Evolutionary conservation across 495 filamentous ascomycete genomes (phyloP).

Genomic region (Tuber magnatum): DNA sequence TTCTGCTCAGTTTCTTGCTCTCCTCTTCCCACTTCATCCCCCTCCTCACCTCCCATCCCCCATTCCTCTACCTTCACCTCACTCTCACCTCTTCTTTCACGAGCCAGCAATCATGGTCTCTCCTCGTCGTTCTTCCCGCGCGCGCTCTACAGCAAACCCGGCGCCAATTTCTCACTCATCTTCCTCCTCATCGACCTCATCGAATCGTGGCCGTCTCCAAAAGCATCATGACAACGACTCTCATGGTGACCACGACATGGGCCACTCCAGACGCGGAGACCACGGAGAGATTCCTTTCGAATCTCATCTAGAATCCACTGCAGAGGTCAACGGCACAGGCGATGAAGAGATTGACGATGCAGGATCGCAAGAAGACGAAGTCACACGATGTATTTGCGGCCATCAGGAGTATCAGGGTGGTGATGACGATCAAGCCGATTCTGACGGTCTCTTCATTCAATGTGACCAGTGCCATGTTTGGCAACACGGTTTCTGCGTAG

Average conservation of each 20-base stretch:
- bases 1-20: slow-evolving; percentile 17
- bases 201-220: slow-evolving; percentile 44
- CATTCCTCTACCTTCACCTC: slow-evolving; percentile 12
- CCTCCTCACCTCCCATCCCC: slow-evolving; percentile 14
- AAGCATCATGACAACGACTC: slow-evolving; percentile 36
- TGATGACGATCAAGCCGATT: slow-evolving; percentile 64
- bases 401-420: slow-evolving; percentile 89
- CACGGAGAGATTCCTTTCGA: slow-evolving; percentile 32
- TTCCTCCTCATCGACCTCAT: slow-evolving; percentile 62
- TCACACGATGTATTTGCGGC: slow-evolving; percentile 91
- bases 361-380: slow-evolving; percentile 64
- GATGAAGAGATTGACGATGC: slow-evolving; percentile 60
- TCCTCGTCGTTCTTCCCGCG: slow-evolving; percentile 85
- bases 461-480: slow-evolving; percentile 97
- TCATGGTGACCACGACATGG: slow-evolving; percentile 46
- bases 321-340: slow-evolving; percentile 53
- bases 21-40: not conserved
- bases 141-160: slow-evolving; percentile 56
- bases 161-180: slow-evolving; percentile 62
- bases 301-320: slow-evolving; percentile 26
- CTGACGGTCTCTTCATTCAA: slow-evolving; percentile 93
- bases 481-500: slow-evolving; percentile 98
- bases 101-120: slow-evolving; percentile 45
- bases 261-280: slow-evolving; percentile 63
- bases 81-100: slow-evolving; percentile 15